These are phyloP conservation scores for Arthrobotrys sinensis DNA, from an alignment of 2,329 filamentous ascomycete species.

Conservation along the genomic window DNA sequence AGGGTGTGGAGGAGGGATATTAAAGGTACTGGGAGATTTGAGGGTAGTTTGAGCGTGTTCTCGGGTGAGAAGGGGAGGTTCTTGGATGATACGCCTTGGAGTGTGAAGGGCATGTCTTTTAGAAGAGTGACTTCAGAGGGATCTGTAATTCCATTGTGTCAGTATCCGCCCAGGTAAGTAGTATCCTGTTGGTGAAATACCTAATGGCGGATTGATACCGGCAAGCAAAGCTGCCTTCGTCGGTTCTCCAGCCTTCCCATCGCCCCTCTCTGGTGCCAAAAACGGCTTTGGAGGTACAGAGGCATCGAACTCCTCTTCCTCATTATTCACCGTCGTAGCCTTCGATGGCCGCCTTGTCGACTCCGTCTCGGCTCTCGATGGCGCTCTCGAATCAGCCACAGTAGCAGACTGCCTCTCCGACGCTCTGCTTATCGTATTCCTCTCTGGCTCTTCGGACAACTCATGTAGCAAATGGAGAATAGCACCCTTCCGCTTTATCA, in stretches of 20 bases:
- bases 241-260: conserved; percentile 38
- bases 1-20: conserved; percentile 89
- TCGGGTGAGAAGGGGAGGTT: conserved; percentile 82
- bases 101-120: conserved; percentile 88
- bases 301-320: conserved; percentile 46
- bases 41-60: conserved; percentile 80
- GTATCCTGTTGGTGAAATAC: conserved; percentile 63
- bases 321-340: conserved; percentile 12
- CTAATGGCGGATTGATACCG: conserved; percentile 39
- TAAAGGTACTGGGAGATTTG: conserved; percentile 84
- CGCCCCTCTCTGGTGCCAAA: conserved; percentile 47
- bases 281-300: conserved; percentile 50
- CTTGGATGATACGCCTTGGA: conserved; percentile 91
- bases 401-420: conserved; percentile 61
- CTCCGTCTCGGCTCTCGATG: conserved; percentile 40
- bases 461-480: conserved; percentile 93
- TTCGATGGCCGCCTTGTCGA: conserved; percentile 40
- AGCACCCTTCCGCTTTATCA: conserved; percentile 95
- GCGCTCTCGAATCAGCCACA: conserved; percentile 31
- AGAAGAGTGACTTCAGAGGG: conserved; percentile 78
- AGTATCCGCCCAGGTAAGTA: conserved; percentile 52
- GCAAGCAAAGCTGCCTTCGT: conserved; percentile 55
- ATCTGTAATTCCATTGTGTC: conserved; percentile 71
- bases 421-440: conserved; percentile 28
- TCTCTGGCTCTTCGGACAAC: conserved; percentile 76